Percentiles rank a stretch among this genome's conserved stretches.
phyloP scores from a whole-genome alignment of 2,329 filamentous ascomycete species.

The Aspergillus arachidicola region DNA sequence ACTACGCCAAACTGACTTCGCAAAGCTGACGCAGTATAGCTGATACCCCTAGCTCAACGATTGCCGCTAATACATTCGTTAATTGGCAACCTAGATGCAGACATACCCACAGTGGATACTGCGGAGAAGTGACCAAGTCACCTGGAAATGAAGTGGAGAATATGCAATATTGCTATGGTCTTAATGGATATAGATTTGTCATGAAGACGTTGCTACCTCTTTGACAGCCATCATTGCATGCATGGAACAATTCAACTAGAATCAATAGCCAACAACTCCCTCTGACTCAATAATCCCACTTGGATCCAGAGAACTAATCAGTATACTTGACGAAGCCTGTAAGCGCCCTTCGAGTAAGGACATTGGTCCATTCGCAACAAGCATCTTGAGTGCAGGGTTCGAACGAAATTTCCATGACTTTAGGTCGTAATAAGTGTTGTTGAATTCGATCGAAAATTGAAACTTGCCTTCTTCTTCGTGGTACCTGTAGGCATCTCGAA shows the following conservation, averaged over 20 bases:
- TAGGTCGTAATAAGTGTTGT: neutral
- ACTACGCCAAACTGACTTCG: neutral
- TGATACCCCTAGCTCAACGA: neutral
- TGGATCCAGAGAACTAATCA: neutral
- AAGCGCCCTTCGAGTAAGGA: neutral
- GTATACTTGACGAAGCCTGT: neutral
- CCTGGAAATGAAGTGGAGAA: neutral
- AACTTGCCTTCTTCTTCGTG: neutral
- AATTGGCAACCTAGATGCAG: neutral
- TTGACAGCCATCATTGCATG: neutral
- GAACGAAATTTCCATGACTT: neutral
- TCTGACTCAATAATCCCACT: neutral
- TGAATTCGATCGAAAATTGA: neutral
- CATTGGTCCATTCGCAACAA: neutral
- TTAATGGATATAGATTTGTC: no score
- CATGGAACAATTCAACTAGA: neutral
- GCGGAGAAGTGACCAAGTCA: neutral
- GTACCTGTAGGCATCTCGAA: neutral
- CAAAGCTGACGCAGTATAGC: neutral
- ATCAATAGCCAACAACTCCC: neutral
- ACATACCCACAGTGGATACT: neutral
- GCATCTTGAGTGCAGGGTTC: neutral
- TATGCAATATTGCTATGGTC: neutral
- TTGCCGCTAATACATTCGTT: neutral
- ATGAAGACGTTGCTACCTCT: no score